Conservation (phyloP, 176 grass and related monocot genomes). For the Neostapfia colusana region DNA sequence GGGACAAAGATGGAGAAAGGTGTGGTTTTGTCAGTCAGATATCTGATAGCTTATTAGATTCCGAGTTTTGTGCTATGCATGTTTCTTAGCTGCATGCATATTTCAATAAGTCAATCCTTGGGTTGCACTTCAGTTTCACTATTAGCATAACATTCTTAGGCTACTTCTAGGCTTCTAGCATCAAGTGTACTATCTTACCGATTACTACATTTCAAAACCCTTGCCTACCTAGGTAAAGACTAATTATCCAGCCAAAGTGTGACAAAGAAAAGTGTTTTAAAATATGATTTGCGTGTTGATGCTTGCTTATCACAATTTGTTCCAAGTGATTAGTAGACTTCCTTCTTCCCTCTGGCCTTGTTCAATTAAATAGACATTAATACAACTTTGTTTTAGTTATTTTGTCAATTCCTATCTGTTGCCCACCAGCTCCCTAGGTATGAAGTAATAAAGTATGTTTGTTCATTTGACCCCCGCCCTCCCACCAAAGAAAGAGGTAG, state of each 20-base stretch:
- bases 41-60: conserved; percentile 30
- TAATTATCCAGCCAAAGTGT: conserved; percentile 7
- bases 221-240: conserved; percentile 3
- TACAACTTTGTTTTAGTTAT: background rate
- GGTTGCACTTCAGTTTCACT: background rate
- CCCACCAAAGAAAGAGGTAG: background rate
- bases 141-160: background rate
- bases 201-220: background rate
- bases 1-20: conserved; percentile 79
- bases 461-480: background rate
- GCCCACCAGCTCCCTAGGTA: background rate
- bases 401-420: background rate
- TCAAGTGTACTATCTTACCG: background rate
- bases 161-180: background rate
- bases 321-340: background rate
- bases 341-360: background rate
- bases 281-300: background rate
- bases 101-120: conserved; percentile 5
- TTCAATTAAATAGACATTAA: background rate
- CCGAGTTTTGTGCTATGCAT: conserved; percentile 5
- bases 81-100: conserved; percentile 28
- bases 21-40: conserved; percentile 33
- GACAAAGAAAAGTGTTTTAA: background rate
- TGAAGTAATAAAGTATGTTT: background rate
- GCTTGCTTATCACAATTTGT: background rate